Evolutionary conservation across 192 early-diverging fungal genomes (phyloP).

Genomic region (Umbelopsis isabellina): DNA sequence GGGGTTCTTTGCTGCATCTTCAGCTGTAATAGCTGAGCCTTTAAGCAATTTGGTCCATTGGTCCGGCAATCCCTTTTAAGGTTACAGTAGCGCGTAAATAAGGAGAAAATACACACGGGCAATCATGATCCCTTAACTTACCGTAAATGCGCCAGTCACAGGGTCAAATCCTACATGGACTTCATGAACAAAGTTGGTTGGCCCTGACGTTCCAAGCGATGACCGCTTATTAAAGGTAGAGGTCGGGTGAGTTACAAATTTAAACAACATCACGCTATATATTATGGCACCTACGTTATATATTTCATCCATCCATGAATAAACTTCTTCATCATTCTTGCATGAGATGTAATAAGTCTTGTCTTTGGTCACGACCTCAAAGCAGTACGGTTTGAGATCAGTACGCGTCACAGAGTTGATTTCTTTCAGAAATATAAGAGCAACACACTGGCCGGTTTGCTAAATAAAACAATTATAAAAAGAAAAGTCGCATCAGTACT

Average conservation of each 20-base stretch:
- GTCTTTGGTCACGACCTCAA: slow-evolving; percentile 93
- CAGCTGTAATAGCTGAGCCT: slow-evolving; percentile 93
- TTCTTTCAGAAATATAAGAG: slow-evolving; percentile 91
- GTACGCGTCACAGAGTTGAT: slow-evolving; percentile 86
- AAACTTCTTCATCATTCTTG: slow-evolving; percentile 95
- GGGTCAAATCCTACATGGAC: slow-evolving; percentile 77
- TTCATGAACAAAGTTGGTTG: slow-evolving; percentile 87
- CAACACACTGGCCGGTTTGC: slow-evolving; percentile 86
- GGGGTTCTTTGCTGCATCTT: slow-evolving; percentile 97
- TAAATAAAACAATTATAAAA: slow-evolving; percentile 36
- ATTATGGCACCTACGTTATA: slow-evolving; percentile 68
- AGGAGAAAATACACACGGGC: background rate
- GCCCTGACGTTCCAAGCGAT: slow-evolving; percentile 78
- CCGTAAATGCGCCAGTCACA: slow-evolving; percentile 60
- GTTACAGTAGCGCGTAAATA: background rate
- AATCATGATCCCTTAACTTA: slow-evolving; percentile 33
- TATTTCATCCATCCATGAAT: slow-evolving; percentile 98
- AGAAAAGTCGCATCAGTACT: slow-evolving; percentile 8
- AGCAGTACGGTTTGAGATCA: slow-evolving; percentile 91
- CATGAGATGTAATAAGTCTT: slow-evolving; percentile 92
- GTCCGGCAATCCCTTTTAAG: slow-evolving; percentile 81
- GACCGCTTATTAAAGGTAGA: slow-evolving; percentile 57
- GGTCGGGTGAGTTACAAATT: background rate
- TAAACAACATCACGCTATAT: background rate
- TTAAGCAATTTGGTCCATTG: slow-evolving; percentile 96